Conservation (phyloP, 2,329 filamentous ascomycete species). For the Cadophora sp. region DNA sequence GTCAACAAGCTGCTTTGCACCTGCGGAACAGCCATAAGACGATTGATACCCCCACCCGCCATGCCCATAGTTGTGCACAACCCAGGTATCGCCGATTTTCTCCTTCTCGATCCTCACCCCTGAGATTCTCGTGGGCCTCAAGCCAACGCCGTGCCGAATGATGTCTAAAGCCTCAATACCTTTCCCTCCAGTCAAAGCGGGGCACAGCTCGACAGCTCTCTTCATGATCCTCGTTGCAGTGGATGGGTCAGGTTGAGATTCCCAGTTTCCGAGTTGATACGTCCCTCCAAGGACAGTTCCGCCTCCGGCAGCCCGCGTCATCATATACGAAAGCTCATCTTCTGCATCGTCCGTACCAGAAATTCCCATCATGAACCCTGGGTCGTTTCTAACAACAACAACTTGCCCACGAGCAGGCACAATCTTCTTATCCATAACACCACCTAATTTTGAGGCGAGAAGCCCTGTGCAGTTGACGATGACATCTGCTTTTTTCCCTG, state of each 20-base stretch:
- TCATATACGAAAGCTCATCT: conserved; percentile 70
- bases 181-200: conserved; percentile 58
- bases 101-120: conserved; percentile 70
- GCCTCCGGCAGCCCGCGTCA: conserved; percentile 70
- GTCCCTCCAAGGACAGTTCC: conserved; percentile 73
- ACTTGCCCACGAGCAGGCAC: conserved; percentile 82
- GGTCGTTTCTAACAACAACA: conserved; percentile 69
- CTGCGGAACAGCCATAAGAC: conserved; percentile 73
- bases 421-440: conserved; percentile 77
- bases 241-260: conserved; percentile 66
- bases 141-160: conserved; percentile 70
- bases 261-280: conserved; percentile 70
- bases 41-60: conserved; percentile 68
- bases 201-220: conserved; percentile 61
- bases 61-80: conserved; percentile 69
- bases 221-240: conserved; percentile 73
- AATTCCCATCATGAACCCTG: conserved; percentile 63
- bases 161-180: conserved; percentile 69
- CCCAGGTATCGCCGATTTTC: conserved; percentile 57
- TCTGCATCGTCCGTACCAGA: conserved; percentile 69
- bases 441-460: conserved; percentile 75
- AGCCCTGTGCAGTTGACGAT: conserved; percentile 89
- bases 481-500: conserved; percentile 64
- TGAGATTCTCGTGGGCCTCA: conserved; percentile 66
- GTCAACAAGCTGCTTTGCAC: conserved; percentile 71